Percentiles rank a stretch among this genome's conserved stretches.
These are phyloP conservation scores for Penicillium silybi DNA, from an alignment of 495 filamentous ascomycete genomes.

Conservation along the genomic window DNA sequence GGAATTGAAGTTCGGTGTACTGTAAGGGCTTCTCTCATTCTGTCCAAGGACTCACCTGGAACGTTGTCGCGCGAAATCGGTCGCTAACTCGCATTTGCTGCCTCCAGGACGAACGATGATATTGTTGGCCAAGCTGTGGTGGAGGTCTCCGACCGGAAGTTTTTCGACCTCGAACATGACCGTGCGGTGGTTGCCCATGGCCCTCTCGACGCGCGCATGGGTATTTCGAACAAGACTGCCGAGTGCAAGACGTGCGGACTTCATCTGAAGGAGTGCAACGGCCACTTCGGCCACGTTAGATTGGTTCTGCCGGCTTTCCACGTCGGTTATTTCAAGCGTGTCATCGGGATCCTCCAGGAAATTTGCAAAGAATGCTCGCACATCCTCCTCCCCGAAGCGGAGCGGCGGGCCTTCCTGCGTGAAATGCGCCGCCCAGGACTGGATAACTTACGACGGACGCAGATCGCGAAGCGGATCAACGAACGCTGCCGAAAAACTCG, in stretches of 20 bases:
- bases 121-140: conserved; percentile 91
- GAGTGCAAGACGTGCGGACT: conserved; percentile 79
- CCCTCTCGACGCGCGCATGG: conserved; percentile 80
- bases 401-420: conserved; percentile 66
- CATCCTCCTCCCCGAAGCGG: conserved; percentile 72
- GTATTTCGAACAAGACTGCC: conserved; percentile 74
- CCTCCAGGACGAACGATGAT: conserved; percentile 73
- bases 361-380: conserved; percentile 78
- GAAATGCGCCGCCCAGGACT: conserved; percentile 76
- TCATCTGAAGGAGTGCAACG: conserved; percentile 74
- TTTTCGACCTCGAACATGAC: conserved; percentile 79
- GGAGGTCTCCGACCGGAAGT: conserved; percentile 83
- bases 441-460: conserved; percentile 75
- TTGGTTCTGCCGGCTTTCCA: conserved; percentile 90
- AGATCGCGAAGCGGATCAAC: conserved; percentile 81
- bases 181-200: conserved; percentile 71
- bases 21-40: conserved; percentile 48
- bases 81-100: conserved; percentile 21
- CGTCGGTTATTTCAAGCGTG: conserved; percentile 89
- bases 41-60: conserved; percentile 6
- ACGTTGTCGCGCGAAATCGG: conserved; percentile 6
- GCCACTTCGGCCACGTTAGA: conserved; percentile 90
- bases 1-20: conserved; percentile 88
- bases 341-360: conserved; percentile 81
- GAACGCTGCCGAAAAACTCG: conserved; percentile 83